Base-by-base conservation (phyloP, 192 early-diverging fungal species). In the Glomus cerebriforme region DNA sequence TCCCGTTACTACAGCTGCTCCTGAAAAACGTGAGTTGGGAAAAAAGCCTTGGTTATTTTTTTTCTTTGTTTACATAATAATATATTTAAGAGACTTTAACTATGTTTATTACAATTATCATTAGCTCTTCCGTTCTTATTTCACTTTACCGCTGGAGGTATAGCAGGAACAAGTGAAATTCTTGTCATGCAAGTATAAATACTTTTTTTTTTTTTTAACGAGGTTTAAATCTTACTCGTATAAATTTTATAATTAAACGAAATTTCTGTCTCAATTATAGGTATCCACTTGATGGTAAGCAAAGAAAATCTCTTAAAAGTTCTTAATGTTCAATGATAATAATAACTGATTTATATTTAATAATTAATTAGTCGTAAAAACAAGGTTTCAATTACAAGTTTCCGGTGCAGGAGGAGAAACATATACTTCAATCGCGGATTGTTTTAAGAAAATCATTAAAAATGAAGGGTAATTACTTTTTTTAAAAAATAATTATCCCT, bases 351-450 rank as follows among this genome's bases (percentile, higher is more conserved):
- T 49, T 3, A 63, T 7, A 59, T 64, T 12, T 10, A 43, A 43
- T 43, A 39, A 24, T 37, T n/a, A 27, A 31, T 43, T 76, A 85
- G 90, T 97, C 32, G 95, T 97, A 79, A 99, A 99, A 85, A 99
- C 98, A 12, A 89, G 98, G 13, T 92, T 96, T 83, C 96, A 98
- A 87, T 91, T 99, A 94, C 98, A 99, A 87, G 91, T 98, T 75
- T 92, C 95, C 76, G 88, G 90, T 79, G 32, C 24, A 8, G 90
- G 89, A 82, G 94, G 93, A 79, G 94, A 92, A 70, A 84, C 81
- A 79, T 98, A 99, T 85, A 87, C 86, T 73, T 96, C 93, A 27
- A 90, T 98, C 59, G 59, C 90, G 54, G 96, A 98, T 83, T 96
- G 94, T n/a, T 90, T 99, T 83, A 89, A 85, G 68, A 98, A 96